These are phyloP conservation scores for Podospora fimiseda DNA, from an alignment of 495 filamentous ascomycete species.

Conservation along the genomic window DNA sequence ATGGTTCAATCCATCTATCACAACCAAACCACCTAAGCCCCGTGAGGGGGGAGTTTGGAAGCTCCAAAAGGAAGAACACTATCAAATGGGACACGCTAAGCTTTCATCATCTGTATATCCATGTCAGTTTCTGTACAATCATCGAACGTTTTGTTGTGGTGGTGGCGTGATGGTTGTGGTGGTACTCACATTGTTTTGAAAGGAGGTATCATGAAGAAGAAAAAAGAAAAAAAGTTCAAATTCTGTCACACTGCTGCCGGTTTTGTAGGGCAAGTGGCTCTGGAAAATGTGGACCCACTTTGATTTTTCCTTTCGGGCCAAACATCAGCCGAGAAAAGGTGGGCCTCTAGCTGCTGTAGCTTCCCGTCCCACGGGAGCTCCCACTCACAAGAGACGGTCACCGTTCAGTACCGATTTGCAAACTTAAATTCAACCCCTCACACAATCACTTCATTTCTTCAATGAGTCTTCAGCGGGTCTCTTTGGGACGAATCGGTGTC, in stretches of 20 bases:
- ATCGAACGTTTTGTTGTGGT: slow-evolving; percentile 39
- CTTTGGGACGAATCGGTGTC: slow-evolving; percentile 19
- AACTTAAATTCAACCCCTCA: not conserved
- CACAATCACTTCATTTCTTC: slow-evolving; percentile 17
- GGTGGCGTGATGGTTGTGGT: slow-evolving; percentile 8
- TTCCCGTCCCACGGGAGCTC: not conserved
- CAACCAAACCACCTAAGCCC: slow-evolving; percentile 85
- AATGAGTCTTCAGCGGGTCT: slow-evolving; percentile 14
- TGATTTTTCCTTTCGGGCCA: slow-evolving; percentile 12
- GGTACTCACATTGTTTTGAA: slow-evolving; percentile 78
- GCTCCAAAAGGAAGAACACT: slow-evolving; percentile 56
- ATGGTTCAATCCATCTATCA: slow-evolving; percentile 61
- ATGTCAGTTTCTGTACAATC: slow-evolving; percentile 80
- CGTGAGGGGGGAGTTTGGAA: slow-evolving; percentile 69
- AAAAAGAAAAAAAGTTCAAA: slow-evolving; percentile 34
- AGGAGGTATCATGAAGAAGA: slow-evolving; percentile 81
- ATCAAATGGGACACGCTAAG: slow-evolving; percentile 4
- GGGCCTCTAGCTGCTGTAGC: not conserved
- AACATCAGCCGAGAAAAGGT: slow-evolving; percentile 13
- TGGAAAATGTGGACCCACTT: slow-evolving; percentile 12
- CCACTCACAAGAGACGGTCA: not conserved
- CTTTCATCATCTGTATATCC: slow-evolving; percentile 81
- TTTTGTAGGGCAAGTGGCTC: slow-evolving; percentile 19
- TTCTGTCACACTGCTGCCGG: slow-evolving; percentile 1
- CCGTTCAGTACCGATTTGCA: not conserved